Evolutionary conservation across 2,329 filamentous ascomycete genomes (phyloP).

Genomic region (Cadophora sp.): DNA sequence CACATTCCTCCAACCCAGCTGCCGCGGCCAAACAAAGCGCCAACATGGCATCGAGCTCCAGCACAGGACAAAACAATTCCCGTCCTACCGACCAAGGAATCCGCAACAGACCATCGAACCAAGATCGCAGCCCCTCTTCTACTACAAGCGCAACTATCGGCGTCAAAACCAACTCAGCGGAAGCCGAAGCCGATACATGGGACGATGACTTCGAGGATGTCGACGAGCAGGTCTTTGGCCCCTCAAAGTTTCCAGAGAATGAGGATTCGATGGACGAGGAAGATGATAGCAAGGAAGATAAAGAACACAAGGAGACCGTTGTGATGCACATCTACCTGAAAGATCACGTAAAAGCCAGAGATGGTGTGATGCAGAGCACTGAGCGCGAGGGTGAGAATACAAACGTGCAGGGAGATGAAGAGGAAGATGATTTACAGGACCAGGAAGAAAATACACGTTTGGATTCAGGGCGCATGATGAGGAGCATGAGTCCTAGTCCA

Average conservation of each 20-base stretch:
- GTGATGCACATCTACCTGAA: neutral
- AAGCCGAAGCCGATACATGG: neutral
- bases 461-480: neutral
- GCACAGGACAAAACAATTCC: too few species aligned
- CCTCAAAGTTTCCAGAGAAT: neutral
- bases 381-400: neutral
- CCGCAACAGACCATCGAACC: too few species aligned
- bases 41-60: too few species aligned
- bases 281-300: neutral
- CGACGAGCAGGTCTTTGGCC: neutral
- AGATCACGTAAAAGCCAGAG: neutral
- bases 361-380: neutral
- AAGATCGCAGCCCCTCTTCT: neutral
- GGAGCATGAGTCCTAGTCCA: slow-evolving; percentile 7
- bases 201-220: slow-evolving; percentile 8
- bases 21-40: too few species aligned
- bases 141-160: neutral
- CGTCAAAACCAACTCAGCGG: neutral
- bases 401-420: too few species aligned
- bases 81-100: too few species aligned
- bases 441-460: neutral
- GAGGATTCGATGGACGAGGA: neutral
- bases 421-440: neutral
- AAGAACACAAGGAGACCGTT: neutral
- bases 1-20: too few species aligned